phyloP scores from a whole-genome alignment of 805 yeast genomes.

The Starmerella etchellsii region DNA sequence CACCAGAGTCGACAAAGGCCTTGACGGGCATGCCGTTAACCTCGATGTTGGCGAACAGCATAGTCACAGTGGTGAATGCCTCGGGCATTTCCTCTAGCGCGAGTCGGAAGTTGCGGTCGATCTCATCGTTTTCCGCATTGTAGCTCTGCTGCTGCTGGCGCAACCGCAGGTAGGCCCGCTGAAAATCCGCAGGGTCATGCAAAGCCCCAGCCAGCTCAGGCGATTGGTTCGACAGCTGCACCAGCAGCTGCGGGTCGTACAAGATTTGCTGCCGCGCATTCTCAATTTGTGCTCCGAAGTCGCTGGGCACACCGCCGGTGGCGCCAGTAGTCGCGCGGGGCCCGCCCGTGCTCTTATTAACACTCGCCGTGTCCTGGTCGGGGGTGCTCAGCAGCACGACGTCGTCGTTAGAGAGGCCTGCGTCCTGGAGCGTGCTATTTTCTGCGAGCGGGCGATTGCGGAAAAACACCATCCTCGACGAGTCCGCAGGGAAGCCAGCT shows the following conservation, averaged over 20 bases:
- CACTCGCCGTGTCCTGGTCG: not conserved
- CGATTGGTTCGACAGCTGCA: constrained; percentile 28
- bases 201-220: constrained; percentile 40
- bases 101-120: constrained; percentile 63
- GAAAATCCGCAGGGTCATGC: constrained; percentile 39
- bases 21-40: constrained; percentile 71
- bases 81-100: constrained; percentile 89
- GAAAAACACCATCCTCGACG: constrained; percentile 37
- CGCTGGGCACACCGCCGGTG: not conserved
- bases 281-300: constrained; percentile 22
- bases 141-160: constrained; percentile 33
- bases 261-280: constrained; percentile 27
- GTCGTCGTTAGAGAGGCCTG: constrained; percentile 46
- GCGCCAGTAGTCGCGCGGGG: not conserved
- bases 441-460: constrained; percentile 35
- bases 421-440: constrained; percentile 32
- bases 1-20: constrained; percentile 96
- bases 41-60: constrained; percentile 68
- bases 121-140: constrained; percentile 42
- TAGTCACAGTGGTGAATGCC: constrained; percentile 63
- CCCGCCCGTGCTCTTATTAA: not conserved
- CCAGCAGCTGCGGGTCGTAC: constrained; percentile 25
- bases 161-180: constrained; percentile 31
- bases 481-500: constrained; percentile 36
- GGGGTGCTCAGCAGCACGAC: constrained; percentile 28